These are phyloP conservation scores for Oenanthe javanica DNA, from an alignment of 140 eudicot species.

Conservation along the genomic window DNA sequence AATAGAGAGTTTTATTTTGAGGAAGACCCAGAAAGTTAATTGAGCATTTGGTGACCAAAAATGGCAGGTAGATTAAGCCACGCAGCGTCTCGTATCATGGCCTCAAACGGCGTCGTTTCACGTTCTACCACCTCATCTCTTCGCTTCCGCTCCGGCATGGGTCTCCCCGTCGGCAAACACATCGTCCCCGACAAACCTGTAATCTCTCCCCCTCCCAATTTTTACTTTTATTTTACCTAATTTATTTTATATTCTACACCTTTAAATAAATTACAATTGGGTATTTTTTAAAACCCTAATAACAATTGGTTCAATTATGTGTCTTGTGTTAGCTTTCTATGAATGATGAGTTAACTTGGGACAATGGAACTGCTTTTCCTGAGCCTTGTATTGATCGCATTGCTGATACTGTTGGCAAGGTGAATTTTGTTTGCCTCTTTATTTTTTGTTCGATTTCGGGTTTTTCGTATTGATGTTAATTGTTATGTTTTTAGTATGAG, in stretches of 20 bases:
- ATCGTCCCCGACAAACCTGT: constrained; percentile 93
- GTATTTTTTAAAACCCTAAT: constrained; percentile 10
- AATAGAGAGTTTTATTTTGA: no score
- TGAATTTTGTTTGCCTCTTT: constrained; percentile 6
- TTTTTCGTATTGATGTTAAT: no score
- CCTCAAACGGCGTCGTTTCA: constrained; percentile 71
- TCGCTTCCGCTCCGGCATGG: constrained; percentile 96
- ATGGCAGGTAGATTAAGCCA: constrained; percentile 89
- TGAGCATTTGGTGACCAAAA: not conserved
- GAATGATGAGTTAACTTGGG: constrained; percentile 92
- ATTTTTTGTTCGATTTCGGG: not conserved
- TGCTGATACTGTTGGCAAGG: constrained; percentile 96
- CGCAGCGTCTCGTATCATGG: constrained; percentile 68
- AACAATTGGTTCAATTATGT: not conserved
- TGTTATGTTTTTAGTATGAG: constrained; percentile 58
- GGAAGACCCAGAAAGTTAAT: no score
- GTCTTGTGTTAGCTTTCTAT: constrained; percentile 51
- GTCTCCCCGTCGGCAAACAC: constrained; percentile 95
- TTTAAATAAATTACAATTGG: not conserved
- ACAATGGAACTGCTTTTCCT: constrained; percentile 84
- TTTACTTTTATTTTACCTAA: not conserved
- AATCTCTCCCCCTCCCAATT: constrained; percentile 14
- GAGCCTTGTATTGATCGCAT: constrained; percentile 96
- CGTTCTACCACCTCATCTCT: constrained; percentile 70
- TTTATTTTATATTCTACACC: not conserved